Base-by-base conservation (phyloP, 345 rosid genomes). In the Boechera retrofracta region DNA sequence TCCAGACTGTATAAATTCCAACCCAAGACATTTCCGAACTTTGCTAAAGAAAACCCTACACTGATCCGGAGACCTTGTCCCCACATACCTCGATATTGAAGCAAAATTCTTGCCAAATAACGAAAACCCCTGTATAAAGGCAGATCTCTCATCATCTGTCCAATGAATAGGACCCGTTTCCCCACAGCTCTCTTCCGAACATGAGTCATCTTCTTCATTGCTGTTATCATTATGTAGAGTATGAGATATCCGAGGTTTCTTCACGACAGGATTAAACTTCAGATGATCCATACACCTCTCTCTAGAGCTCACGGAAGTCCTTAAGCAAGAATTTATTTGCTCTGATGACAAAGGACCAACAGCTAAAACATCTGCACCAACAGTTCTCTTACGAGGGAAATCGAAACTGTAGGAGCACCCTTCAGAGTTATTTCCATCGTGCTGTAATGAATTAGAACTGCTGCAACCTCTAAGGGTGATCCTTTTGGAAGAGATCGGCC, bases 31-130 rank as follows among this genome's bases (percentile, higher is more conserved):
- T 79, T 91, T 95, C 57, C 94, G 85, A 75, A 90, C 94, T 87
- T 95, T 95, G 83, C 97, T 91, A 59, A 85, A 95, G 79, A 95
- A 95, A 57, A 92, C 91, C 85, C 82, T 89, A 76, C 99, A 95
- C 75, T 95, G 94, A 74, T 91, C 89, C 81, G 80, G 80, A 65
- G 98, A 86, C 68, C 91, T 89, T 49, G 99, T 89, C 67, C 85
- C 47, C n/a, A 95, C 86, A 32, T 76, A 81, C 10, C 72, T 84
- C 24, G 97, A 87, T 66, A 95, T 85, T 85, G 80, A 82, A 15
- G 83, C 81, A 86, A 95, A 95, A 86, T 95, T 91, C 79, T 90
- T 95, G 5, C 99, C 99, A 78, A 85, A 89, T 26, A 82, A 64
- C 3, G 91, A 87, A 21, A 92, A 86, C 15, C 97, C 97, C 76